Conservation (phyloP, 2,329 filamentous ascomycete species). For the Calonectria hawksworthii region DNA sequence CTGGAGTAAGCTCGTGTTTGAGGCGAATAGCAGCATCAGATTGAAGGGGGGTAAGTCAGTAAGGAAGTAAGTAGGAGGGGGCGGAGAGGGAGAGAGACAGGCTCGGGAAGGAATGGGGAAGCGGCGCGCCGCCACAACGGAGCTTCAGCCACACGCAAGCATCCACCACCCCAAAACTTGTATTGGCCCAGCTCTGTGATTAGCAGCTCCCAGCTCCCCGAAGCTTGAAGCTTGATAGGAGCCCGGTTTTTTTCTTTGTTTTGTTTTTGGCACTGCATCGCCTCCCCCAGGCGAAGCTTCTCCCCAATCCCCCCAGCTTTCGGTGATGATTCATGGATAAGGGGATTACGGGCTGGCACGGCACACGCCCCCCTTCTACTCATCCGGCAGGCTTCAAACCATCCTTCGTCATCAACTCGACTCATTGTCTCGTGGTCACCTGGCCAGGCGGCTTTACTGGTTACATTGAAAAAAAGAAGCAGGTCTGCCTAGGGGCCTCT, state of each 20-base stretch:
- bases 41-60: no score
- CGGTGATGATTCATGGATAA: not conserved
- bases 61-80: not conserved
- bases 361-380: not conserved
- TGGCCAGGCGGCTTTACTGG: not conserved
- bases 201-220: not conserved
- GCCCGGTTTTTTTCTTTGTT: not conserved
- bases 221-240: not conserved
- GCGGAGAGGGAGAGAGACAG: not conserved
- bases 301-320: not conserved
- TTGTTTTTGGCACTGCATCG: not conserved
- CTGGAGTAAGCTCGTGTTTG: constrained; percentile 7
- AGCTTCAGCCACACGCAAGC: constrained; percentile 2
- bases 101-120: not conserved
- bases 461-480: not conserved
- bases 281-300: not conserved
- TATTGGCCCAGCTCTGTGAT: not conserved
- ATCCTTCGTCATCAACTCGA: not conserved
- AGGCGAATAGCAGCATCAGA: not conserved
- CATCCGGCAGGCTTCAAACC: not conserved
- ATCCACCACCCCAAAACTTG: no score
- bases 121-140: not conserved
- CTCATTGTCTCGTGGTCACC: constrained; percentile 7
- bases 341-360: constrained; percentile 4
- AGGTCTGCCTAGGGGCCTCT: not conserved